Base-by-base conservation (phyloP, 495 filamentous ascomycete genomes). In the Hypoxylon perforatum region DNA sequence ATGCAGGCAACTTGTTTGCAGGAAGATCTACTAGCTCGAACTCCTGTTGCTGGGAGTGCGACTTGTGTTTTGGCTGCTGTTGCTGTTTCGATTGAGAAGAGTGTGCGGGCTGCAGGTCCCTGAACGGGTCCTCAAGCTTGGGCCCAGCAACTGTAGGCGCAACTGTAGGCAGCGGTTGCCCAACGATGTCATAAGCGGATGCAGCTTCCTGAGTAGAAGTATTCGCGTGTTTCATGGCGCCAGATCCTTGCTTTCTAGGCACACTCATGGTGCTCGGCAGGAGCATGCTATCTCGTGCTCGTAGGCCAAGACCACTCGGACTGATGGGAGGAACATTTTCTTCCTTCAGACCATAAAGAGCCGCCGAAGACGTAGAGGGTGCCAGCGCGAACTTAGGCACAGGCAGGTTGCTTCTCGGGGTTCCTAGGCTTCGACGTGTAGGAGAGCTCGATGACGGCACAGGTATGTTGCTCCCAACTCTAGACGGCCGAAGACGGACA, bases 301-400 rank as follows among this genome's bases (percentile, higher is more conserved):
- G 55, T 5, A 14, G 12, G 25, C 57, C 41, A 11, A 61, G 19
- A n/a, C 21, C 48, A 23, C 15, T 14, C 19, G 65, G 57, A 41
- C 21, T 21, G n/a, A 39, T 36, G 14, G 72, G 65, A 3, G 66
- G 63, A 4, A 55, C 36, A 35, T 72, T 75, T 52, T 77, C 70
- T 15, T 17, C 57, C 21, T 63, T 67, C 35, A 54, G 51, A 9
- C 22, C 25, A n/a, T 39, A 28, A 28, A 65, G 19, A 8, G 59
- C 25, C 9, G 52, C 36, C 0, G 46, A 30, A 9, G 28, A 42
- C 21, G 35, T 42, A n/a, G 52, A 44, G 14, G 46, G 36, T 2
- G 30, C 53, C 17, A 47, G 38, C 3, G 38, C 11, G 7, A 50
- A 59, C 49, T 63, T 45, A 6, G 50, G 19, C 4, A 60, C 52